Conservation (phyloP, 1,284 basidiomycete species). For the Trametes polyzona region DNA sequence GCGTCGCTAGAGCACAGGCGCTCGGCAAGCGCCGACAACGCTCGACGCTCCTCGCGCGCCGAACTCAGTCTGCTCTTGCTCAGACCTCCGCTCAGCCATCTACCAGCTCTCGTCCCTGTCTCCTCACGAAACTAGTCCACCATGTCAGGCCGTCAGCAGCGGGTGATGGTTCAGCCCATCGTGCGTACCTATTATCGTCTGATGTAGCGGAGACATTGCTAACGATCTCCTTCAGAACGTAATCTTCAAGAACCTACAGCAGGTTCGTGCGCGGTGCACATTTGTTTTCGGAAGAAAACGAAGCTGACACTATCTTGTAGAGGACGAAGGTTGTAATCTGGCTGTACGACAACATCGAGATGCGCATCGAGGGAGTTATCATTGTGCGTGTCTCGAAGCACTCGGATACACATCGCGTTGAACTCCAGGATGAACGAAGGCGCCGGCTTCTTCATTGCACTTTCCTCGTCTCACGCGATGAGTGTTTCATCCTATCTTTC, state of each 20-base stretch:
- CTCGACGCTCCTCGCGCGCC: constrained; percentile 15
- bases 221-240: constrained; percentile 76
- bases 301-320: constrained; percentile 44
- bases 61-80: constrained; percentile 10
- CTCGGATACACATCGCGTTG: constrained; percentile 35
- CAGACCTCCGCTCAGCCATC: constrained; percentile 18
- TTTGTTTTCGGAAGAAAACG: constrained; percentile 6
- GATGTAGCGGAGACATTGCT: constrained; percentile 24
- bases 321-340: constrained; percentile 89
- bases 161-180: constrained; percentile 98
- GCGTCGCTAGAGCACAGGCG: constrained; percentile 33
- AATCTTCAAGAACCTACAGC: constrained; percentile 98
- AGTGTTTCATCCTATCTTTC: constrained; percentile 16
- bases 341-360: constrained; percentile 97
- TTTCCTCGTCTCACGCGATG: constrained; percentile 19
- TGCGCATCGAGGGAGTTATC: constrained; percentile 96
- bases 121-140: constrained; percentile 39
- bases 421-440: constrained; percentile 35
- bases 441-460: constrained; percentile 26
- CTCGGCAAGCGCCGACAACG: constrained; percentile 27
- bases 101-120: constrained; percentile 21
- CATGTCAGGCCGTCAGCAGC: constrained; percentile 91
- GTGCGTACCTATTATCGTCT: constrained; percentile 51
- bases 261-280: constrained; percentile 45
- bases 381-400: constrained; percentile 67